Evolutionary conservation across 306 rosid species (phyloP), one percentile per base, ranked within the genome.

Genomic region (Quercus variabilis): DNA sequence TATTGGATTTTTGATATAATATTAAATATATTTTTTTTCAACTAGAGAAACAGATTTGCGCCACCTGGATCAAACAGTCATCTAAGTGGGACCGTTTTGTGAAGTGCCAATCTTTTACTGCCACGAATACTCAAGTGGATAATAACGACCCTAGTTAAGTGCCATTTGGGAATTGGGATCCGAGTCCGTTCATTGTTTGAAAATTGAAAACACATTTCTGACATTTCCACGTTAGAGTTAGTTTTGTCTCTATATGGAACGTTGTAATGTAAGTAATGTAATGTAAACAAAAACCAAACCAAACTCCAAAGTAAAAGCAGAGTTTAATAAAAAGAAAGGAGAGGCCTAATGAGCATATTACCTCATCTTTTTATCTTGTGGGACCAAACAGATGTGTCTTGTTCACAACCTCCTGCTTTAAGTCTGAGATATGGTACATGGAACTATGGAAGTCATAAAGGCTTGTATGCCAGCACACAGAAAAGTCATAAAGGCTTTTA

Each of bases 361-460:
- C 69, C 84, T 85, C 87, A 91, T 85, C 90, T 71, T 80, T 76
- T 72, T 59, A 88, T 87, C 86, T 57, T 82, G 89, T 84, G 78
- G 85, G 89, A 76, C 75, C 88, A 71, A 80, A 63, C 3, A 23
- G 26, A 46, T 41, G 80, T 73, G 33, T 74, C 79, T 11, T 75
- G n/a, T 78, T 33, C 69, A 18, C 35, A 30, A 17, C 52, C 49
- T 20, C 25, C 33, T 25, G 23, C 4, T 23, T 54, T 21, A 15
- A 41, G 30, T 14, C 11, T 10, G 19, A 11, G 12, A 21, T 23
- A 25, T 11, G 25, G 14, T 30, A 18, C 43, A 65, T 65, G 19
- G 20, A 65, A 19, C 5, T 65, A 65, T 65, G 19, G 20, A 65
- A 19, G 13, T 65, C 71, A 8, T 65, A 3, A 31, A n/a, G 13